phyloP scores from a whole-genome alignment of 345 rosid genomes.

The Gossypium longicalyx region DNA sequence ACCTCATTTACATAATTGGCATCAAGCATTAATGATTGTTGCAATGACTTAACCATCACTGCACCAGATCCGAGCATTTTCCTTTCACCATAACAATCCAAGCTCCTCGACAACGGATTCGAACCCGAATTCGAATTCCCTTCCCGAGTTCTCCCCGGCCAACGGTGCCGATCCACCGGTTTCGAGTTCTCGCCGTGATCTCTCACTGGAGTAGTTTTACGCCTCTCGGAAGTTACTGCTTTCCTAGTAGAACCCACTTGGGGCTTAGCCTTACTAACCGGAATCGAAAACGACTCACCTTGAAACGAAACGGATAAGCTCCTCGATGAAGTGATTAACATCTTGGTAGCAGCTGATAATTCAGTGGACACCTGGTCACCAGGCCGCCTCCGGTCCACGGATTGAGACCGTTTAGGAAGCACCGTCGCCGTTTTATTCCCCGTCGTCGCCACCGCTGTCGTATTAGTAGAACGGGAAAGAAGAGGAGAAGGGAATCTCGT shows the following conservation, averaged over 20 bases:
- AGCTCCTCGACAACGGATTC: slow-evolving; percentile 49
- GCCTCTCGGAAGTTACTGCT: slow-evolving; percentile 51
- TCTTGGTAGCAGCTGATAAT: slow-evolving; percentile 57
- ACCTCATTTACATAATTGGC: slow-evolving; percentile 40
- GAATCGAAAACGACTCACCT: slow-evolving; percentile 85
- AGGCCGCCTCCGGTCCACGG: slow-evolving; percentile 66
- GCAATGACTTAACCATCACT: slow-evolving; percentile 42
- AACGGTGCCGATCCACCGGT: slow-evolving; percentile 52
- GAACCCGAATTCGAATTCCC: slow-evolving; percentile 40
- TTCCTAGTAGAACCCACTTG: slow-evolving; percentile 43
- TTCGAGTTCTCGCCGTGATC: slow-evolving; percentile 63
- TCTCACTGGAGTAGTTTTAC: slow-evolving; percentile 53
- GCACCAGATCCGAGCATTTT: slow-evolving; percentile 59
- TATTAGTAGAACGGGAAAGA: slow-evolving; percentile 18
- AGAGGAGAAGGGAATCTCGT: slow-evolving; percentile 30
- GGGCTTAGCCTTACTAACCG: slow-evolving; percentile 71
- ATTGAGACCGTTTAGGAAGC: slow-evolving; percentile 72
- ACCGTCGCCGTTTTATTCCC: slow-evolving; percentile 21
- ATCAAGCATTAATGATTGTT: slow-evolving; percentile 51
- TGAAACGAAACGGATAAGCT: slow-evolving; percentile 90
- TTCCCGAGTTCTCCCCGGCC: slow-evolving; percentile 75
- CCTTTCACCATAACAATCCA: slow-evolving; percentile 41
- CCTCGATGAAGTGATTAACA: slow-evolving; percentile 80
- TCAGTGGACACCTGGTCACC: slow-evolving; percentile 34
- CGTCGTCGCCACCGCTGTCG: slow-evolving; percentile 25